A percentile compares a stretch with the other conserved stretches of the same genome.
Conservation (phyloP, 768 basidiomycete species). For the Zangia roseola region DNA sequence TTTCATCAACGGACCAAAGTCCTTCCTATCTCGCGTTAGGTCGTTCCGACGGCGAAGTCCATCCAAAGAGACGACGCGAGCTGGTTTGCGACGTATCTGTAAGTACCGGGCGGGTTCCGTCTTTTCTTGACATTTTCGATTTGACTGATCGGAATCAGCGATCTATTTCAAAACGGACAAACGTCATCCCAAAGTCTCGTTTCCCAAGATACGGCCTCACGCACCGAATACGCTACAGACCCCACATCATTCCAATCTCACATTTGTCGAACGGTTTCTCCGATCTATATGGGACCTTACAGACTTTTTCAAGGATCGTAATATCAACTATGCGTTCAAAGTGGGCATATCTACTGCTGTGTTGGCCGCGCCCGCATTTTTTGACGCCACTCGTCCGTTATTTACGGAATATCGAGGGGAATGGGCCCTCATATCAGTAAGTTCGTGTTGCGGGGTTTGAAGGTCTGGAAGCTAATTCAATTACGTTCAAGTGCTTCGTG, state of each 20-base stretch:
- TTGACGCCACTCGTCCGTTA: conserved; percentile 68
- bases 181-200: conserved; percentile 55
- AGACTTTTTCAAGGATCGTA: conserved; percentile 60
- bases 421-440: conserved; percentile 92
- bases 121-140: neutral
- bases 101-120: conserved; percentile 14
- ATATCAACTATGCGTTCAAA: conserved; percentile 87
- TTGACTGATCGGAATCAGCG: conserved; percentile 32
- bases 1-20: conserved; percentile 25
- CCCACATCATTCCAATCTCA: conserved; percentile 59
- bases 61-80: conserved; percentile 14
- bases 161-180: conserved; percentile 51
- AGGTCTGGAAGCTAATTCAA: conserved; percentile 4
- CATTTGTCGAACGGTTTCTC: conserved; percentile 58
- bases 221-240: conserved; percentile 86
- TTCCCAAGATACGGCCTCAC: conserved; percentile 80
- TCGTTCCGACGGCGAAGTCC: conserved; percentile 13
- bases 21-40: conserved; percentile 21
- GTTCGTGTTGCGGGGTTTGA: conserved; percentile 25
- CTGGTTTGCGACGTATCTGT: conserved; percentile 44
- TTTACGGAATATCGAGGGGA: conserved; percentile 87
- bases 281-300: conserved; percentile 75
- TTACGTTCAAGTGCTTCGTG: conserved; percentile 64
- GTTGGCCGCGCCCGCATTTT: conserved; percentile 86
- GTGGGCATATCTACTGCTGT: conserved; percentile 81